Evolutionary conservation across 352 stramenopile species (phyloP).

Genomic region (Phytophthora pluvialis): DNA sequence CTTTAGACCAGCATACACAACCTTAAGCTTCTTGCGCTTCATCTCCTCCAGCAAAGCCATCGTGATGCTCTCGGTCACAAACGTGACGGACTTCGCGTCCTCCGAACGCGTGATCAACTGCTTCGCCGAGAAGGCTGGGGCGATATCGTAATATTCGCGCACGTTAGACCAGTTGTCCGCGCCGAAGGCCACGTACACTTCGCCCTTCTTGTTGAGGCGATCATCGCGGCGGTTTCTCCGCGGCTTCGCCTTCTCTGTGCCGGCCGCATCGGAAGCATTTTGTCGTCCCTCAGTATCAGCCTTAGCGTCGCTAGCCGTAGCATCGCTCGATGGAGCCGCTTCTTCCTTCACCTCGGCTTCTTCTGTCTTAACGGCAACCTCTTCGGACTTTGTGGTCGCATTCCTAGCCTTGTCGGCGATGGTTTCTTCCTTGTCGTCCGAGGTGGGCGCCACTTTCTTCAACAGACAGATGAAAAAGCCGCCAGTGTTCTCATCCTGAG

Average conservation of each 20-base stretch:
- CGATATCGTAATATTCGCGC: slow-evolving; percentile 83
- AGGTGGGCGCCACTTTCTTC: slow-evolving; percentile 87
- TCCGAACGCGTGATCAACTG: slow-evolving; percentile 91
- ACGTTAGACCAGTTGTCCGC: slow-evolving; percentile 63
- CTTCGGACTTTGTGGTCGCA: slow-evolving; percentile 9
- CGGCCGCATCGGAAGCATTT: slow-evolving; percentile 13
- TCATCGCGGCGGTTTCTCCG: slow-evolving; percentile 54
- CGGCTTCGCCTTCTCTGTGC: slow-evolving; percentile 32
- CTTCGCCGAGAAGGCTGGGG: slow-evolving; percentile 62
- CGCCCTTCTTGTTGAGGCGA: slow-evolving; percentile 58
- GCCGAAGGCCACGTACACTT: slow-evolving; percentile 81
- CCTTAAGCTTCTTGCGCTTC: slow-evolving; percentile 87
- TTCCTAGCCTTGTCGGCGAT: slow-evolving; percentile 13
- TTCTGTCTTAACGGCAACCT: slow-evolving; percentile 28
- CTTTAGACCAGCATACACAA: slow-evolving; percentile 93
- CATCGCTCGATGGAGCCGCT: slow-evolving; percentile 12
- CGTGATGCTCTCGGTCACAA: slow-evolving; percentile 87
- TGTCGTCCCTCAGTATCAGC: slow-evolving; percentile 21
- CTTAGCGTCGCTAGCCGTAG: slow-evolving; percentile 30
- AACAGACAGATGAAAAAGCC: slow-evolving; percentile 99
- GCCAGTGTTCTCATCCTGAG: slow-evolving; percentile 96
- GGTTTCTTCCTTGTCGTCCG: slow-evolving; percentile 36
- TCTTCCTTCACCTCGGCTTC: slow-evolving; percentile 20
- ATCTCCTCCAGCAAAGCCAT: slow-evolving; percentile 82
- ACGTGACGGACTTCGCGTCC: slow-evolving; percentile 86